phyloP scores from a whole-genome alignment of 768 basidiomycete species.

The Candolleomyces eurysporus region DNA sequence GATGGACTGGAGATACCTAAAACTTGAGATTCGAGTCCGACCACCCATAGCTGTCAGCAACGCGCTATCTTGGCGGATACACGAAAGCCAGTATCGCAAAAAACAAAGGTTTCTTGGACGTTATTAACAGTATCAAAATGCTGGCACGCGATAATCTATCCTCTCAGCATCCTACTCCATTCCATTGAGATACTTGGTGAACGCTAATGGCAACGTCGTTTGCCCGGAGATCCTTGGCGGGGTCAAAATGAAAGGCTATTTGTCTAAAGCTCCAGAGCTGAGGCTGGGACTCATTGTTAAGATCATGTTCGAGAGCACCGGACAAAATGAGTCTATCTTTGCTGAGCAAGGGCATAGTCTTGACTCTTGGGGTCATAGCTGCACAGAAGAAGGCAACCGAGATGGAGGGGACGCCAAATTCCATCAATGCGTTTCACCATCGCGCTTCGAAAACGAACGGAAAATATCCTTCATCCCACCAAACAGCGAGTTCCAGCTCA shows the following conservation, averaged over 20 bases:
- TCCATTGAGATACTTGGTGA: constrained; percentile 57
- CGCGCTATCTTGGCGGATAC: constrained; percentile 96
- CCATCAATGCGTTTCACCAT: too few relatives aligned
- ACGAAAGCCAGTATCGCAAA: constrained; percentile 95
- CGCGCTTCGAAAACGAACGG: too few relatives aligned
- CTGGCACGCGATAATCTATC: constrained; percentile 52
- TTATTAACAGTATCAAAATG: constrained; percentile 96
- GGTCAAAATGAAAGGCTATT: constrained; percentile 97
- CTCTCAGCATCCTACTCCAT: neutral
- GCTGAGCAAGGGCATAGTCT: too few relatives aligned
- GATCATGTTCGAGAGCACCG: constrained; percentile 98
- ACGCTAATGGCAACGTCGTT: constrained; percentile 94
- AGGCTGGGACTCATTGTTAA: constrained; percentile 97
- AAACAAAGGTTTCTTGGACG: constrained; percentile 99
- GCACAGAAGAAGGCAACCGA: too few relatives aligned
- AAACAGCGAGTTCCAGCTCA: too few relatives aligned
- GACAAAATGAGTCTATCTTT: constrained; percentile 65
- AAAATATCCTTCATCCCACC: too few relatives aligned
- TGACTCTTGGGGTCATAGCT: too few relatives aligned
- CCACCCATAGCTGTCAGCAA: constrained; percentile 99
- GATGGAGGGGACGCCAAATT: too few relatives aligned
- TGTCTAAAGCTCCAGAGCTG: constrained; percentile 99
- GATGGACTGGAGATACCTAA: constrained; percentile 99
- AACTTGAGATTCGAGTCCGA: constrained; percentile 90
- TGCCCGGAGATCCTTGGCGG: constrained; percentile 98